Evolutionary conservation across 495 filamentous ascomycete genomes (phyloP).

Genomic region (Chaetomium tenue): DNA sequence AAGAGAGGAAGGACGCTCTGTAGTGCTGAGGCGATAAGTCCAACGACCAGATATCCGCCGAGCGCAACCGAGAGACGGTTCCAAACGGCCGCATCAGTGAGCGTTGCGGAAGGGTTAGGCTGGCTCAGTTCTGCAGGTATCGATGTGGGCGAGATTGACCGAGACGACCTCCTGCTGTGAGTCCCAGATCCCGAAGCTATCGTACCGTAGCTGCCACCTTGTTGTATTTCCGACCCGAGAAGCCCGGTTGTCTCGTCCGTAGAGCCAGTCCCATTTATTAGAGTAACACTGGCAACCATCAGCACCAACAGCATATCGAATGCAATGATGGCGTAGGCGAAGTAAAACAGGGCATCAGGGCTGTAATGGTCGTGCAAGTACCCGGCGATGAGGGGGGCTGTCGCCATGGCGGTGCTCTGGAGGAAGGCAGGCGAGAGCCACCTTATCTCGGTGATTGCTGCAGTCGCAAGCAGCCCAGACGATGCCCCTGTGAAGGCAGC

Average conservation of each 20-base stretch:
- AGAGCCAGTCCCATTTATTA: background rate
- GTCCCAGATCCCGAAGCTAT: conserved; percentile 4
- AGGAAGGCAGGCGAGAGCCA: conserved; percentile 26
- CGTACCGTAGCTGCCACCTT: conserved; percentile 27
- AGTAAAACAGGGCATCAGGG: conserved; percentile 27
- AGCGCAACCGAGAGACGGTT: conserved; percentile 29
- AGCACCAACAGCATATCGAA: conserved; percentile 22
- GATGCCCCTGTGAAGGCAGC: conserved; percentile 27
- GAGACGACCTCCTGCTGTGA: conserved; percentile 15
- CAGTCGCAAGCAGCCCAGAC: conserved; percentile 22
- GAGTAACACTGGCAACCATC: conserved; percentile 9
- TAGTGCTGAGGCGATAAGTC: conserved; percentile 28
- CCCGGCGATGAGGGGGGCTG: conserved; percentile 25
- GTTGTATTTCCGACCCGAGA: conserved; percentile 1
- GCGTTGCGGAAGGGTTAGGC: background rate
- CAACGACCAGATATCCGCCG: conserved; percentile 30
- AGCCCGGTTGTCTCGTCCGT: background rate
- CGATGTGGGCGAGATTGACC: conserved; percentile 22
- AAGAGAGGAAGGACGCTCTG: conserved; percentile 32
- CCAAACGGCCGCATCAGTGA: background rate
- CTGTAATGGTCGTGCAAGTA: conserved; percentile 23
- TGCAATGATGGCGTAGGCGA: conserved; percentile 28
- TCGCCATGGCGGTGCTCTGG: conserved; percentile 30
- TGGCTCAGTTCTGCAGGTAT: background rate
- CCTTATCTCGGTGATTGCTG: background rate